These are phyloP conservation scores for Vitellaria paradoxa DNA, from an alignment of 179 eudicot genomes.

Conservation along the genomic window DNA sequence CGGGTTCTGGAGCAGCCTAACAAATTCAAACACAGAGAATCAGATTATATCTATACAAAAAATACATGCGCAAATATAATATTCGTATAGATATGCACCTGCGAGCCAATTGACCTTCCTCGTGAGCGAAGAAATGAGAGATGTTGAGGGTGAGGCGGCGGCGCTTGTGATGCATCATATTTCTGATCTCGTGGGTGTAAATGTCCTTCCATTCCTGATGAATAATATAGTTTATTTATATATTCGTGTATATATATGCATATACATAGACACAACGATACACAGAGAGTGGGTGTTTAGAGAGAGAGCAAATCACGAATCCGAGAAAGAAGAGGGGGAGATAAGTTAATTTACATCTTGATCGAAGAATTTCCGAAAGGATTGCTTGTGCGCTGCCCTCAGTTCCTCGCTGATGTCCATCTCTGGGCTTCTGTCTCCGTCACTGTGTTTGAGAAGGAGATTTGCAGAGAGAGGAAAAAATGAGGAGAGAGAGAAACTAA, in stretches of 20 bases:
- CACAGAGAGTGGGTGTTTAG: neutral
- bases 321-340: neutral
- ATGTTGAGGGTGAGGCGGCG: conserved; percentile 72
- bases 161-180: conserved; percentile 67
- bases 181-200: conserved; percentile 57
- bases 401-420: conserved; percentile 94
- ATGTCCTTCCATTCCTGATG: conserved; percentile 49
- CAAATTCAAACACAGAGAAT: conserved; percentile 6
- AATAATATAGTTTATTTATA: neutral
- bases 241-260: neutral
- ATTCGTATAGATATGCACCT: conserved; percentile 33
- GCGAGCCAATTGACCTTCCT: conserved; percentile 58
- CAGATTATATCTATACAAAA: neutral
- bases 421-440: conserved; percentile 1
- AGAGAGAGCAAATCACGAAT: neutral
- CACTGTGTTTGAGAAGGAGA: neutral
- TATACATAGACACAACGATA: neutral
- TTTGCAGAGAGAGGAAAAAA: neutral
- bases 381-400: conserved; percentile 77
- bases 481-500: neutral
- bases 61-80: neutral
- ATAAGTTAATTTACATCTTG: conserved; percentile 46
- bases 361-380: conserved; percentile 79
- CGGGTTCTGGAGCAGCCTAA: conserved; percentile 79
- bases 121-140: conserved; percentile 61